Evolutionary conservation across 495 filamentous ascomycete species (phyloP).

Genomic region (Bacidia rubella): DNA sequence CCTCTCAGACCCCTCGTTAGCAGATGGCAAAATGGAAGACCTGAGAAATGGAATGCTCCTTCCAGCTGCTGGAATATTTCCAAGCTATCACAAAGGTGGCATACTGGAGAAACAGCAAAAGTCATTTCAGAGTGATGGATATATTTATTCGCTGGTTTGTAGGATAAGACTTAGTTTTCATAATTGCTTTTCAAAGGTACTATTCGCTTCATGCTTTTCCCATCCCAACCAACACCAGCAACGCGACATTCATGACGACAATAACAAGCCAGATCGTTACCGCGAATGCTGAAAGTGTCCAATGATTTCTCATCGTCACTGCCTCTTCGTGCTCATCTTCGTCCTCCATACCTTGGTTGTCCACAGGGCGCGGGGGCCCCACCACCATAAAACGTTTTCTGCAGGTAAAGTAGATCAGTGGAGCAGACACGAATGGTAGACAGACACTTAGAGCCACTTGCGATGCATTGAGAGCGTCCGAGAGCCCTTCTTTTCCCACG

Average conservation of each 20-base stretch:
- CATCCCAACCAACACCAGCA: conserved; percentile 53
- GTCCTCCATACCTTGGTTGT: conserved; percentile 20
- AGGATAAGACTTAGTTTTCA: too few species aligned
- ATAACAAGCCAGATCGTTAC: conserved; percentile 55
- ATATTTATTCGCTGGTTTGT: too few species aligned
- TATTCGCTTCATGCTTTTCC: conserved; percentile 30
- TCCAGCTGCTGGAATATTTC: too few species aligned
- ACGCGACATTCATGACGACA: conserved; percentile 57
- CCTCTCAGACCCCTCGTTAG: too few species aligned
- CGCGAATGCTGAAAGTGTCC: conserved; percentile 40
- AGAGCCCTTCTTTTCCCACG: conserved; percentile 55
- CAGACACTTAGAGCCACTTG: conserved; percentile 75
- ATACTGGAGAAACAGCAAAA: too few species aligned
- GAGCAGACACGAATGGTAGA: conserved; percentile 68
- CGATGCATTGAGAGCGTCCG: conserved; percentile 57
- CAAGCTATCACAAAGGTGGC: too few species aligned
- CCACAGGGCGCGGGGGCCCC: conserved; percentile 16
- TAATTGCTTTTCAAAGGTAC: conserved; percentile 25
- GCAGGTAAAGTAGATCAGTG: conserved; percentile 80
- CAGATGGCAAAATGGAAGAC: too few species aligned
- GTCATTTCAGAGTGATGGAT: too few species aligned
- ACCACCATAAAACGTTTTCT: conserved; percentile 73
- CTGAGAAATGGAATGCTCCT: too few species aligned
- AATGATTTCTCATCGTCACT: conserved; percentile 49
- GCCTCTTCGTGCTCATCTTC: conserved; percentile 20